Conservation (phyloP, 371 early-diverging fungal species). For the Funneliformis caledonium region DNA sequence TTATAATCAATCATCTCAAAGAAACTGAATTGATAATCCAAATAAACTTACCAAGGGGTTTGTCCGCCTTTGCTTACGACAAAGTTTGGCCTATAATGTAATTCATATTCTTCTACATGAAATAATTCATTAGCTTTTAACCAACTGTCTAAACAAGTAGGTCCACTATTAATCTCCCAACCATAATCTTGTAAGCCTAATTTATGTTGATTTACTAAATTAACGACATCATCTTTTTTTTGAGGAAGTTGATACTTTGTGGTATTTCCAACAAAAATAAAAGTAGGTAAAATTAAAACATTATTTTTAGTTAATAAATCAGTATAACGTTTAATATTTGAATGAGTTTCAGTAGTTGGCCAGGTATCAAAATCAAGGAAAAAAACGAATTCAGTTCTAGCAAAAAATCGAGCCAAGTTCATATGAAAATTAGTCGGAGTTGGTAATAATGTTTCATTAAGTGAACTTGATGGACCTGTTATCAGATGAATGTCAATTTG, state of each 20-base stretch:
- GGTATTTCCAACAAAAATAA: slow-evolving; percentile 10
- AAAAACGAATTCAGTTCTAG: slow-evolving; percentile 56
- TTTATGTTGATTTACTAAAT: background rate
- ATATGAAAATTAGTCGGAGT: slow-evolving; percentile 51
- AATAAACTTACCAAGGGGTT: slow-evolving; percentile 39
- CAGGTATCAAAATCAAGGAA: slow-evolving; percentile 50
- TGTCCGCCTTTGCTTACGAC: slow-evolving; percentile 49
- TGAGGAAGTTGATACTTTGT: background rate
- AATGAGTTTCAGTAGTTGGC: background rate
- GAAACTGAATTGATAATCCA: background rate
- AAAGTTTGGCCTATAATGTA: slow-evolving; percentile 55
- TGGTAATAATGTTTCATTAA: slow-evolving; percentile 20
- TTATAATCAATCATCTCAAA: background rate
- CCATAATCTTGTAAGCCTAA: slow-evolving; percentile 39
- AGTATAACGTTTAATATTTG: slow-evolving; percentile 5
- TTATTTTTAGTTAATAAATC: slow-evolving; percentile 32
- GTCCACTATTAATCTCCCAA: slow-evolving; percentile 35
- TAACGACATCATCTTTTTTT: background rate
- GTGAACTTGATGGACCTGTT: slow-evolving; percentile 48
- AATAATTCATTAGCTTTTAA: slow-evolving; percentile 39
- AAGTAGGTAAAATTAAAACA: slow-evolving; percentile 32
- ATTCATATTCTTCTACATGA: slow-evolving; percentile 47
- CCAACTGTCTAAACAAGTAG: slow-evolving; percentile 18
- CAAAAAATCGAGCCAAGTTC: slow-evolving; percentile 60
- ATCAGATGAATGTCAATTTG: slow-evolving; percentile 62